phyloP scores from a whole-genome alignment of 495 filamentous ascomycete genomes.

The Neurospora africana region DNA sequence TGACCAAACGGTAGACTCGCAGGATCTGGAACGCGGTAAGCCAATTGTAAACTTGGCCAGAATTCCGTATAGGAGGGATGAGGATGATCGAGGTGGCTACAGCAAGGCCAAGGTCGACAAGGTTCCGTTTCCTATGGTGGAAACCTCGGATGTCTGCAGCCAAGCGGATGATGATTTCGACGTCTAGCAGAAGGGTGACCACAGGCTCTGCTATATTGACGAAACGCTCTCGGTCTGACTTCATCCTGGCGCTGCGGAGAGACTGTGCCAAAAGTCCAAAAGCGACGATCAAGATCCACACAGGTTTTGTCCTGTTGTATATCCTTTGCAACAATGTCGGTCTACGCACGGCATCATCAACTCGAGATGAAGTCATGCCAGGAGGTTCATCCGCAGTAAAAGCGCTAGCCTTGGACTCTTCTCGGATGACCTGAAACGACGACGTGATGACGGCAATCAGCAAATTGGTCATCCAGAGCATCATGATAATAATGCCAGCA shows the following conservation, averaged over 20 bases:
- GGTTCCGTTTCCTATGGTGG: constrained; percentile 57
- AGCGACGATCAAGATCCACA: constrained; percentile 76
- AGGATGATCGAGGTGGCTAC: constrained; percentile 77
- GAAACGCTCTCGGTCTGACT: constrained; percentile 34
- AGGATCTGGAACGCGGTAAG: constrained; percentile 90
- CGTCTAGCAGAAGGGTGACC: constrained; percentile 66
- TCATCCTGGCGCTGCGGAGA: constrained; percentile 67
- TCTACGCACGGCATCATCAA: constrained; percentile 16
- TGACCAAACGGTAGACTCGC: constrained; percentile 81
- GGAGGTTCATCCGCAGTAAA: constrained; percentile 65
- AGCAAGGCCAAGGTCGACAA: constrained; percentile 69
- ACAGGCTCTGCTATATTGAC: constrained; percentile 58
- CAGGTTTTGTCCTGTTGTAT: constrained; percentile 59
- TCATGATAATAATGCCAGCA: constrained; percentile 80
- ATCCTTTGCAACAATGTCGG: constrained; percentile 51
- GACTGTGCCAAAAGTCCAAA: constrained; percentile 66
- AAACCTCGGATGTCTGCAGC: constrained; percentile 70
- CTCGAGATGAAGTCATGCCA: not conserved
- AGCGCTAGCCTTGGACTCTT: constrained; percentile 88
- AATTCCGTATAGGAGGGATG: constrained; percentile 67
- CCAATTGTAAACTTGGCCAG: constrained; percentile 73
- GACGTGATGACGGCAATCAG: constrained; percentile 97
- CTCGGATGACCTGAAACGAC: constrained; percentile 95
- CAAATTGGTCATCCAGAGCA: constrained; percentile 92
- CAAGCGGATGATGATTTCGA: constrained; percentile 78